Percentiles rank a stretch among this genome's conserved stretches.
These are phyloP conservation scores for Shiraia sp. DNA, from an alignment of 2,329 filamentous ascomycete genomes.

Conservation along the genomic window DNA sequence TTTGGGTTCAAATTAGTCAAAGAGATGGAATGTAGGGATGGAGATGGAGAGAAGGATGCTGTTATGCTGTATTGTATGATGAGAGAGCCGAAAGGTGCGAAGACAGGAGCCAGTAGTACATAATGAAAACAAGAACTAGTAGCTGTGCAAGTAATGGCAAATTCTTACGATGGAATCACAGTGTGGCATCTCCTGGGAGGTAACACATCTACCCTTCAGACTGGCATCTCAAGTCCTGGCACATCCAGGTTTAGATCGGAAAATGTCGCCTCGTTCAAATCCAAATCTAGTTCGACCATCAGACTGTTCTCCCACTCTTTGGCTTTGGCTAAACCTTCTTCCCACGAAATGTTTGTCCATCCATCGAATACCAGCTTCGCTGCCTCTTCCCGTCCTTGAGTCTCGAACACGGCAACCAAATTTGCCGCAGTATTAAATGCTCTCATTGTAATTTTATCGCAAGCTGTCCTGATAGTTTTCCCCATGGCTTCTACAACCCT, in stretches of 20 bases:
- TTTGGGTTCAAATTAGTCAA: conserved; percentile 69
- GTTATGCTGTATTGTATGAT: conserved; percentile 54
- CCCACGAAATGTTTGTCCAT: conserved; percentile 33
- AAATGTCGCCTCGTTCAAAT: conserved; percentile 4
- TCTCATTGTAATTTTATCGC: conserved; percentile 13
- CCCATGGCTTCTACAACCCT: conserved; percentile 28
- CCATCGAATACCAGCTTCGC: conserved; percentile 29
- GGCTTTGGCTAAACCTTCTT: conserved; percentile 25
- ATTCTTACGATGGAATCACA: neutral
- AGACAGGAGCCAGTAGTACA: too few species aligned
- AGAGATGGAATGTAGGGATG: conserved; percentile 69
- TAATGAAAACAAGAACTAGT: neutral
- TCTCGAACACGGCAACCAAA: conserved; percentile 16
- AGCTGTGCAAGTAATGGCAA: neutral
- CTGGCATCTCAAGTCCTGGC: neutral
- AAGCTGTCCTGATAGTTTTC: conserved; percentile 13
- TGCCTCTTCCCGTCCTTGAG: conserved; percentile 21
- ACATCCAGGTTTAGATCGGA: neutral
- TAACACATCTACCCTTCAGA: too few species aligned
- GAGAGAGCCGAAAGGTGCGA: conserved; percentile 37
- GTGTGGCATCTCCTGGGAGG: too few species aligned
- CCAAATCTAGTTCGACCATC: conserved; percentile 6
- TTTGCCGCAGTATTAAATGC: conserved; percentile 25
- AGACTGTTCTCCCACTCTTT: conserved; percentile 23
- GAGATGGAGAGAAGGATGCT: conserved; percentile 52